Percentiles rank a stretch among this genome's conserved stretches.
phyloP scores from a whole-genome alignment of 345 rosid genomes.

The Lumnitzera littorea region DNA sequence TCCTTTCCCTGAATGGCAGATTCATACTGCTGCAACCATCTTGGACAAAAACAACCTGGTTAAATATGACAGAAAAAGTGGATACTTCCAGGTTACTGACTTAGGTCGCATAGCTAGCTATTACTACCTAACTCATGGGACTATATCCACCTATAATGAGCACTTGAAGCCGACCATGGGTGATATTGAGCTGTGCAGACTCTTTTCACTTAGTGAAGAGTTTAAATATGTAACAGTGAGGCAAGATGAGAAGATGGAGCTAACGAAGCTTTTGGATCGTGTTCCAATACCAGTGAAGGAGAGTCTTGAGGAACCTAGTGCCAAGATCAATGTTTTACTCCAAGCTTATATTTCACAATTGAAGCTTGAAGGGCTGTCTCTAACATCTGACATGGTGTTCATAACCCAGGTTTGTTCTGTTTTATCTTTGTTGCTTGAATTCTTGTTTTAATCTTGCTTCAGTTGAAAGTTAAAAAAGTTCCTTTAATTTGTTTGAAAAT shows the following conservation, averaged over 20 bases:
- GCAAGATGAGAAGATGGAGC: conserved; percentile 99
- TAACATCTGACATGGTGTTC: conserved; percentile 90
- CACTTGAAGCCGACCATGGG: conserved; percentile 98
- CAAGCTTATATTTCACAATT: conserved; percentile 95
- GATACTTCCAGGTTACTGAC: conserved; percentile 96
- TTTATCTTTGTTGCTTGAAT: conserved; percentile 5
- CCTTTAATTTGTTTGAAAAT: too few species aligned
- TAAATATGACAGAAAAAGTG: conserved; percentile 86
- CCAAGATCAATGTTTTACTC: conserved; percentile 87
- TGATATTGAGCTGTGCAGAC: conserved; percentile 79
- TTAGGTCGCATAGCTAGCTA: conserved; percentile 99
- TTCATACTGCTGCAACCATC: conserved; percentile 83
- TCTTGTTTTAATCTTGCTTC: background rate
- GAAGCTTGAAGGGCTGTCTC: conserved; percentile 93
- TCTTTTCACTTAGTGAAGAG: conserved; percentile 88
- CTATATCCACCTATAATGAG: conserved; percentile 84
- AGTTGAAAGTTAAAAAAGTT: too few species aligned
- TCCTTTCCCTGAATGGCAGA: conserved; percentile 31
- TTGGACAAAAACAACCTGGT: conserved; percentile 89
- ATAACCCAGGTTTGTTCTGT: conserved; percentile 67
- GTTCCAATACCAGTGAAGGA: conserved; percentile 96
- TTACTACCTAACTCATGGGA: conserved; percentile 85
- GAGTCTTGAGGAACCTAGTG: conserved; percentile 92
- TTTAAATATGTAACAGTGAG: conserved; percentile 92
- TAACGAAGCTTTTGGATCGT: conserved; percentile 83